phyloP scores from a whole-genome alignment of 78 protist species.

The Dictyostelium firmibasis region DNA sequence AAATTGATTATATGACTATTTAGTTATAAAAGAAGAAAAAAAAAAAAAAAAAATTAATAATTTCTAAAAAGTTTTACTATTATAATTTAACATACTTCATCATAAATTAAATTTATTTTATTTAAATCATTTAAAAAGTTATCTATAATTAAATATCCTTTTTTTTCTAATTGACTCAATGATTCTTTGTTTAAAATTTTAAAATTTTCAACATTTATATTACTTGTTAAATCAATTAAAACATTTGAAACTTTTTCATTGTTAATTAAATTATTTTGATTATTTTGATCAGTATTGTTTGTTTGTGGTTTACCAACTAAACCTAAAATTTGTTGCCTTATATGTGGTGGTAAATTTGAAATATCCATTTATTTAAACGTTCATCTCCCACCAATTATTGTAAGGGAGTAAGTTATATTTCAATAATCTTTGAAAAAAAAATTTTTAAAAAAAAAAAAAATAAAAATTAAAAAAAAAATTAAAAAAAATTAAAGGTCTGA shows the following conservation, averaged over 20 bases:
- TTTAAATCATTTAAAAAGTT: constrained; percentile 1
- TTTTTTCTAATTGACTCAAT: background rate
- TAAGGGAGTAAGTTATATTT: background rate
- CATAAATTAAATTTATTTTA: background rate
- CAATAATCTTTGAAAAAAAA: background rate
- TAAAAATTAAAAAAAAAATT: background rate
- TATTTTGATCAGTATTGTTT: background rate
- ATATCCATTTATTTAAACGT: background rate
- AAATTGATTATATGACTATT: constrained; percentile 1
- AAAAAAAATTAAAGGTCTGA: background rate
- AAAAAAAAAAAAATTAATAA: background rate
- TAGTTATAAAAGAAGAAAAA: background rate
- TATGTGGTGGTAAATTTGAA: constrained; percentile 14
- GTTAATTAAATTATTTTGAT: background rate
- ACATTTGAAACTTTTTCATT: background rate
- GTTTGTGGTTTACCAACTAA: background rate
- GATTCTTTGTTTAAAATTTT: background rate
- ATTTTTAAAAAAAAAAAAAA: background rate
- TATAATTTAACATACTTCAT: background rate
- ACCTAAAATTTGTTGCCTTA: constrained; percentile 8
- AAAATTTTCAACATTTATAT: background rate
- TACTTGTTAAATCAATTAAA: background rate
- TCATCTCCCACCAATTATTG: background rate
- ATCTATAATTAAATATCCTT: constrained; percentile 47
- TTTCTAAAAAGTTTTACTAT: background rate